Conservation (phyloP, 306 rosid genomes). For the Cucumis melo region DNA sequence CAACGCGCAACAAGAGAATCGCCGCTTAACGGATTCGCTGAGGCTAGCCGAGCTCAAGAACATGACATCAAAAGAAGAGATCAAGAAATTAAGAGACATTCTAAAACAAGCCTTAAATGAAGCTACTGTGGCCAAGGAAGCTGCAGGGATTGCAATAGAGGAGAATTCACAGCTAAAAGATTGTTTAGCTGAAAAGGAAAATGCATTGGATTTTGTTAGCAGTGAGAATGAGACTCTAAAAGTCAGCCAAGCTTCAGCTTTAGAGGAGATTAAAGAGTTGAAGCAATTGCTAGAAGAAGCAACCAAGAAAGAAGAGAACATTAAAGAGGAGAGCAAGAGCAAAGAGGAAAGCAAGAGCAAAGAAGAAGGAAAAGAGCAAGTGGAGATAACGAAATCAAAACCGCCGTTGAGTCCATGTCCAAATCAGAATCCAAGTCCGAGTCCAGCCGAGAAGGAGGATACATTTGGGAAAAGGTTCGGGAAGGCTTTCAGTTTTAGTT, state of each 20-base stretch:
- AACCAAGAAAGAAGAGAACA: constrained; percentile 18
- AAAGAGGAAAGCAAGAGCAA: not conserved
- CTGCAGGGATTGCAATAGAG: constrained; percentile 50
- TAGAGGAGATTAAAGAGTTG: constrained; percentile 49
- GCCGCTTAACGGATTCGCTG: constrained; percentile 19
- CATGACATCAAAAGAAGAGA: constrained; percentile 52
- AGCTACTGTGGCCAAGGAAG: constrained; percentile 71
- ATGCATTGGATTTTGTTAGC: constrained; percentile 23
- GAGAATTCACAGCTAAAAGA: constrained; percentile 62
- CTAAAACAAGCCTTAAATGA: constrained; percentile 83
- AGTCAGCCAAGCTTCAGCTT: constrained; percentile 47
- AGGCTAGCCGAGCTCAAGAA: constrained; percentile 23
- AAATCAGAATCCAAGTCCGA: not conserved
- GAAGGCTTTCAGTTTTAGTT: constrained; percentile 28
- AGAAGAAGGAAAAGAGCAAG: not conserved
- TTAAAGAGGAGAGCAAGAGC: not conserved
- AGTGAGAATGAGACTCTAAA: constrained; percentile 48
- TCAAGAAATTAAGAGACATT: constrained; percentile 60
- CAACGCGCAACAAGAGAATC: constrained; percentile 28
- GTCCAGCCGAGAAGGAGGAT: constrained; percentile 17
- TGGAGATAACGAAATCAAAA: constrained; percentile 12
- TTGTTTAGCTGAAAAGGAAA: constrained; percentile 22
- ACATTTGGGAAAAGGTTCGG: constrained; percentile 14
- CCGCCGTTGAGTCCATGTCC: not conserved
- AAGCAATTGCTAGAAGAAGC: constrained; percentile 39